Evolutionary conservation across 116 monocot species (phyloP).

Genomic region (Papilionanthe hybrid): DNA sequence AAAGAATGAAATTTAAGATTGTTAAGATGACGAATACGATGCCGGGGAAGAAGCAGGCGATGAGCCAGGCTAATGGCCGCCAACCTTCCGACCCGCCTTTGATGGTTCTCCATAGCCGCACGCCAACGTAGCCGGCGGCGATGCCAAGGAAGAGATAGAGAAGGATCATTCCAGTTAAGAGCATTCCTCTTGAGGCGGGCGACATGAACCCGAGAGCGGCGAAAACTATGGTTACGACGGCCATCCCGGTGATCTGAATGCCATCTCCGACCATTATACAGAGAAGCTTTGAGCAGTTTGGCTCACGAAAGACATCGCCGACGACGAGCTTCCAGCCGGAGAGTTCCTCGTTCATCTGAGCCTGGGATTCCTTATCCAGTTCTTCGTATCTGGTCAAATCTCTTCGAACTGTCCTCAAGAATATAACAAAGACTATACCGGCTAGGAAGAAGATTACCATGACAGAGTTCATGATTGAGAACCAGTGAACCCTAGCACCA

Average conservation of each 20-base stretch:
- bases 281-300: constrained; percentile 55
- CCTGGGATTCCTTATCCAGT: constrained; percentile 77
- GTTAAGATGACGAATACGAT: constrained; percentile 67
- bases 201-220: constrained; percentile 83
- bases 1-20: constrained; percentile 69
- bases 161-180: constrained; percentile 84
- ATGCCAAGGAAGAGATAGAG: constrained; percentile 88
- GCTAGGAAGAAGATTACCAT: constrained; percentile 92
- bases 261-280: constrained; percentile 90
- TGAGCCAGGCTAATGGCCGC: constrained; percentile 66
- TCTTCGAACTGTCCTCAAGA: constrained; percentile 78
- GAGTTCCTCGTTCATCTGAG: constrained; percentile 90
- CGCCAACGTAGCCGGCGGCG: constrained; percentile 64
- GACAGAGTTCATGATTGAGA: constrained; percentile 88
- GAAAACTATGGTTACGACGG: constrained; percentile 69
- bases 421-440: constrained; percentile 85
- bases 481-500: constrained; percentile 81
- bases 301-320: constrained; percentile 84
- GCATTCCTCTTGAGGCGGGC: constrained; percentile 83
- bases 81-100: constrained; percentile 76
- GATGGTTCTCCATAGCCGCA: constrained; percentile 69
- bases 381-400: constrained; percentile 88
- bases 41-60: constrained; percentile 89
- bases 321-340: constrained; percentile 93
- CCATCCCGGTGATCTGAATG: constrained; percentile 83